These are phyloP conservation scores for Ophiostoma tasmaniense DNA, from an alignment of 2,329 filamentous ascomycete genomes.

Conservation along the genomic window DNA sequence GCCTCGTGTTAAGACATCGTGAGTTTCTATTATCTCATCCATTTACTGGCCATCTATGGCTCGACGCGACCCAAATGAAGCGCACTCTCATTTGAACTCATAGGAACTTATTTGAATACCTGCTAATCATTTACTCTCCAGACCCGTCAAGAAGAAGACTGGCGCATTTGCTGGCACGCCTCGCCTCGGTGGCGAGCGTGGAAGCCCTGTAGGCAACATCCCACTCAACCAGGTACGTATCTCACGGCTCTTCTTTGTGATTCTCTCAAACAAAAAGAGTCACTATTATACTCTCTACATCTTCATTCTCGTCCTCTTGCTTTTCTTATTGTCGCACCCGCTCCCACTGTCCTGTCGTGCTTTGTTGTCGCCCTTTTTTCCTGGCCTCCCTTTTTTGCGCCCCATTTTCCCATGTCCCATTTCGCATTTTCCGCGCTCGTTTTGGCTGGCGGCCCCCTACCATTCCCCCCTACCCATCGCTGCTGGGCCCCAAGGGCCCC, in stretches of 20 bases:
- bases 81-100: neutral
- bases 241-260: neutral
- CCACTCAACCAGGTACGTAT: constrained; percentile 45
- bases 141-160: constrained; percentile 68
- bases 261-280: neutral
- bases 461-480: constrained; percentile 6
- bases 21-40: constrained; percentile 28
- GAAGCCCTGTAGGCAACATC: constrained; percentile 51
- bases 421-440: neutral
- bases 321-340: neutral
- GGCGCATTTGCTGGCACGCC: constrained; percentile 61
- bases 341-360: neutral
- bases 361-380: neutral
- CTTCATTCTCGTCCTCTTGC: neutral
- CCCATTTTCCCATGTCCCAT: neutral
- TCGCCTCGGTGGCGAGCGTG: constrained; percentile 54
- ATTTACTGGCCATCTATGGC: neutral
- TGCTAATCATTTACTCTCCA: constrained; percentile 30
- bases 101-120: neutral
- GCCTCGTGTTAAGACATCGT: constrained; percentile 61
- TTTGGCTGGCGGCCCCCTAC: constrained; percentile 6
- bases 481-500: constrained; percentile 9
- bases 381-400: neutral
- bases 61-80: neutral
- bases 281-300: constrained; percentile 2